Evolutionary conservation across 2,329 filamentous ascomycete genomes (phyloP), one percentile per base, ranked within the genome.

Genomic region (Pseudogymnoascus sp.): DNA sequence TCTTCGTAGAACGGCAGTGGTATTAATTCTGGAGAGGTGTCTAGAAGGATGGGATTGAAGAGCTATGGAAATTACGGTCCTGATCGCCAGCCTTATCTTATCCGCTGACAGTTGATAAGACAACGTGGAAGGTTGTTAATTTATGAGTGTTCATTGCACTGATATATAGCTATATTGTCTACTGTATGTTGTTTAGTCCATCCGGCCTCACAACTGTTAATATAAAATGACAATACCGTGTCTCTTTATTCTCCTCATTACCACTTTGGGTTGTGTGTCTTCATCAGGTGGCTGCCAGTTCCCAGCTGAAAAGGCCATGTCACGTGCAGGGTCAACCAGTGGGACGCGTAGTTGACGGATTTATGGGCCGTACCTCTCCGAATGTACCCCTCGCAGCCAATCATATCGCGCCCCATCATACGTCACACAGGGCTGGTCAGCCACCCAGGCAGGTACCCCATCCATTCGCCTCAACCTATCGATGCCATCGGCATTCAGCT

Each of bases 361-460:
- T 7, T 43, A 25, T 43, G 20, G 41, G 25, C 25, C 41, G 41
- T 47, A 47, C 20, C 41, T 47, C 18, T 47, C 18, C 2, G 3
- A 1, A 11, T 4, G 30, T 50, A 4, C n/a, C 12, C 22, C 11
- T 25, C 8, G 6, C 43, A 50, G n/a, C 43, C 43, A 50, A 50
- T 50, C 25, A 50, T 6, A 50, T 30, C 8, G 25, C 43, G 43
- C 22, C 43, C 43, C 25, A 30, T 15, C 25, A 50, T 50, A 50
- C 43, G 43, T 50, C 43, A 50, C 43, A 30, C 25, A 30, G 22
- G 41, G 25, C 43, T 50, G 43, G 43, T 50, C 43, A 50, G 43
- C 43, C 43, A 50, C 43, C 53, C 53, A 58, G 53, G 53, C 53
- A 58, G 53, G 53, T 58, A 58, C 53, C 53, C 53, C 28, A 50